phyloP scores from a whole-genome alignment of 2,329 filamentous ascomycete species.

The Fusarium cicatricum region DNA sequence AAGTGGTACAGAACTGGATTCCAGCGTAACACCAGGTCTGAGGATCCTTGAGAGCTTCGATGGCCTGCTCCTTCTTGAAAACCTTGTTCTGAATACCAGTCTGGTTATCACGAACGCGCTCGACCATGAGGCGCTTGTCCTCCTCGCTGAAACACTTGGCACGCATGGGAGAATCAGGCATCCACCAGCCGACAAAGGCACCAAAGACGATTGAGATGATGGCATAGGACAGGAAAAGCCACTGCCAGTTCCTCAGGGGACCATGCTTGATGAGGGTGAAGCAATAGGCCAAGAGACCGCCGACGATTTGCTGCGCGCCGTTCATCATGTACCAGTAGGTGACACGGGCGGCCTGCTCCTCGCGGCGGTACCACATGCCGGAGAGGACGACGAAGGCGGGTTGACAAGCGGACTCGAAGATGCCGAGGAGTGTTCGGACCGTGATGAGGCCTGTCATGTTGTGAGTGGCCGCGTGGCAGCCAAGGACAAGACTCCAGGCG shows the following conservation, averaged over 20 bases:
- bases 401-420: conserved; percentile 76
- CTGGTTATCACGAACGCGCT: conserved; percentile 67
- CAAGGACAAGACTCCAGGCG: conserved; percentile 64
- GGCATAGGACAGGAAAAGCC: conserved; percentile 74
- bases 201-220: conserved; percentile 69
- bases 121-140: conserved; percentile 70
- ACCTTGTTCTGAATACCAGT: conserved; percentile 66
- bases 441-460: conserved; percentile 67
- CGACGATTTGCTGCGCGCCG: conserved; percentile 75
- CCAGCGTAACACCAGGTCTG: conserved; percentile 71
- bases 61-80: conserved; percentile 57
- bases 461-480: conserved; percentile 66
- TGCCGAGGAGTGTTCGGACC: conserved; percentile 72
- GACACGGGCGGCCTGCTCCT: conserved; percentile 73
- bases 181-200: conserved; percentile 68
- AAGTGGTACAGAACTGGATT: conserved; percentile 74
- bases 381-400: conserved; percentile 73
- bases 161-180: conserved; percentile 76
- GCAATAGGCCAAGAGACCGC: conserved; percentile 74
- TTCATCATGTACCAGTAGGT: conserved; percentile 80
- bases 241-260: conserved; percentile 71
- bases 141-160: conserved; percentile 73
- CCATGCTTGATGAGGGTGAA: conserved; percentile 61
- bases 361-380: conserved; percentile 74
- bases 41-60: conserved; percentile 67